phyloP scores from a whole-genome alignment of 176 grass and related monocot genomes.

The Carex scoparia region DNA sequence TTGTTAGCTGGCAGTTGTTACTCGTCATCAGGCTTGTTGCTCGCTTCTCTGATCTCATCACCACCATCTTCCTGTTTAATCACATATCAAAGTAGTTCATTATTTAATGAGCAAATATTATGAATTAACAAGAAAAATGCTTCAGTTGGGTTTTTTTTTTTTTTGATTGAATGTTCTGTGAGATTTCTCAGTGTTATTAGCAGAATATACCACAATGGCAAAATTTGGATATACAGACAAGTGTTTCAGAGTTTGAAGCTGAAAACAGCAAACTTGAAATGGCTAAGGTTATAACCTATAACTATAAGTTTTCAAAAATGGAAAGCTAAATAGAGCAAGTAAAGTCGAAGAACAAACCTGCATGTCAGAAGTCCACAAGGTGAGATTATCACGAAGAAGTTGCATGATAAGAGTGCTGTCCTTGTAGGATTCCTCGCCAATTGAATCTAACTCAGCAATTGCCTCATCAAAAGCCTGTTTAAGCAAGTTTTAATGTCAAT shows the following conservation, averaged over 20 bases:
- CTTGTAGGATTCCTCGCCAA: constrained; percentile 99
- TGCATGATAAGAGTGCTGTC: constrained; percentile 99
- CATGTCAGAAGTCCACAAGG: constrained; percentile 98
- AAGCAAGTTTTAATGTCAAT: not conserved
- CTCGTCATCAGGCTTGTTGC: constrained; percentile 70
- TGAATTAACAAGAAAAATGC: not conserved
- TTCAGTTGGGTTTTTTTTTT: not conserved
- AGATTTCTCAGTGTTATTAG: not conserved
- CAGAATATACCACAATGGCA: not conserved
- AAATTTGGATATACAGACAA: not conserved
- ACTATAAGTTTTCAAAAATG: not conserved
- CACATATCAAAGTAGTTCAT: constrained; percentile 10
- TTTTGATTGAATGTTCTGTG: not conserved
- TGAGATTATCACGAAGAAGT: constrained; percentile 98
- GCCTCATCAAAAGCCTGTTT: constrained; percentile 91
- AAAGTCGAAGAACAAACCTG: constrained; percentile 42
- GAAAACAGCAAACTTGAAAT: not conserved
- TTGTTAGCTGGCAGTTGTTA: constrained; percentile 40
- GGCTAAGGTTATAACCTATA: not conserved
- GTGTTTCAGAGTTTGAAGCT: not conserved
- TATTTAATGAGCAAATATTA: not conserved
- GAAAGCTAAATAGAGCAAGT: not conserved
- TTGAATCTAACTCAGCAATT: constrained; percentile 80
- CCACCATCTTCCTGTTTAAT: constrained; percentile 65
- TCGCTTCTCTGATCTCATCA: constrained; percentile 84